Conservation (phyloP, 2,329 filamentous ascomycete genomes). For the Alternaria tenuissima region DNA sequence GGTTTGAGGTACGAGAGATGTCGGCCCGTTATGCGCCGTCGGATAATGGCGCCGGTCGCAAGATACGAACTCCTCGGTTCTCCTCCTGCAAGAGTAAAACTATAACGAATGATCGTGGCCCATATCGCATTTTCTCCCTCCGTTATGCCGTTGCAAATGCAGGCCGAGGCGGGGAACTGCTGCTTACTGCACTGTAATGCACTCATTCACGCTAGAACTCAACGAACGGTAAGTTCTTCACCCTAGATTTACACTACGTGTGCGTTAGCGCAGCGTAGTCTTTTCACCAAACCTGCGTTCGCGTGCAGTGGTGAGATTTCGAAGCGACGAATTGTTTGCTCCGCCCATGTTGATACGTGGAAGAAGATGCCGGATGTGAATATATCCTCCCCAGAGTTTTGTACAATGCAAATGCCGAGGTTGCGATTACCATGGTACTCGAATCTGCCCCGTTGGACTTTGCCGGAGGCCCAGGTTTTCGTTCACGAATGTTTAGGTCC, state of each 20-base stretch:
- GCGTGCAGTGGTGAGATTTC: neutral
- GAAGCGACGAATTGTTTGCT: neutral
- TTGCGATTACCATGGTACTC: slow-evolving; percentile 4
- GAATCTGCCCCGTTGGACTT: neutral
- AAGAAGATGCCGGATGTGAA: neutral
- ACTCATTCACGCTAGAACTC: neutral
- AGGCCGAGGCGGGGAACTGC: neutral
- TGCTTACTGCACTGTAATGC: neutral
- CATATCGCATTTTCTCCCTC: neutral
- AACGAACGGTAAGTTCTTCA: slow-evolving; percentile 1
- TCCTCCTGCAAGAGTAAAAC: neutral
- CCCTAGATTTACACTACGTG: neutral
- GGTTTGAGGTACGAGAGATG: slow-evolving; percentile 1
- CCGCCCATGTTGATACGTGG: neutral
- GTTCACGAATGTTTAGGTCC: neutral
- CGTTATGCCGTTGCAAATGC: neutral
- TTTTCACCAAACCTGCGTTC: slow-evolving; percentile 1
- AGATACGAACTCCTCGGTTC: slow-evolving; percentile 1
- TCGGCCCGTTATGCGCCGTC: neutral
- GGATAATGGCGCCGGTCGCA: slow-evolving; percentile 1
- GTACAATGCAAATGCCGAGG: neutral
- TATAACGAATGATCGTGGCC: neutral
- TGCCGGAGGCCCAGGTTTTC: neutral
- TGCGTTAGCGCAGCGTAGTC: slow-evolving; percentile 9
- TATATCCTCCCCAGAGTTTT: neutral